Evolutionary conservation across 352 stramenopile genomes (phyloP).

Genomic region (Peronospora belbahrii): DNA sequence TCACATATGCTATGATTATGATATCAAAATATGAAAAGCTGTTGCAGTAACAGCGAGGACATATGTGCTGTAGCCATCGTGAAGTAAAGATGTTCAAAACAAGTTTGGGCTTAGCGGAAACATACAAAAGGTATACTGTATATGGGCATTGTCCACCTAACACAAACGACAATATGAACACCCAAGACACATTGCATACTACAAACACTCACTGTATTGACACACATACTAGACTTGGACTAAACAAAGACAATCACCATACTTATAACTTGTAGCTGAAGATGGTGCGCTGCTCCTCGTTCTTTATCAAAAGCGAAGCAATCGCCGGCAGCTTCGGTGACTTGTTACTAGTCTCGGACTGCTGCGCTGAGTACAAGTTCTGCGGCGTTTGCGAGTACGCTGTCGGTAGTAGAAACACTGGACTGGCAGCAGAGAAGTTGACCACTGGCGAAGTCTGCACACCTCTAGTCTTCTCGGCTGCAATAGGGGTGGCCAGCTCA

Average conservation of each 20-base stretch:
- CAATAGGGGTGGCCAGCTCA: slow-evolving; percentile 30
- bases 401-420: slow-evolving; percentile 18
- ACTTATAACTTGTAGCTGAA: slow-evolving; percentile 29
- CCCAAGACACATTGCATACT: not conserved
- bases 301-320: slow-evolving; percentile 42
- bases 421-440: not conserved
- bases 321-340: slow-evolving; percentile 50
- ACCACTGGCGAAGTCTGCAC: not conserved
- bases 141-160: no score
- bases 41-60: no score
- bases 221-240: slow-evolving; percentile 3
- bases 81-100: no score
- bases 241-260: not conserved
- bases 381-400: slow-evolving; percentile 14
- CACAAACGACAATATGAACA: no score
- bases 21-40: not conserved
- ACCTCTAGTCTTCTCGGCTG: slow-evolving; percentile 1
- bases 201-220: slow-evolving; percentile 9
- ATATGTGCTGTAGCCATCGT: no score
- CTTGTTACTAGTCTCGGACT: slow-evolving; percentile 12
- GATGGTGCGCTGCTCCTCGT: slow-evolving; percentile 13
- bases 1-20: slow-evolving; percentile 20
- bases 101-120: no score
- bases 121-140: no score
- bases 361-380: slow-evolving; percentile 6